A percentile compares a stretch with the other conserved stretches of the same genome.
Conservation (phyloP, 495 filamentous ascomycete genomes). For the Penicillium salamii region DNA sequence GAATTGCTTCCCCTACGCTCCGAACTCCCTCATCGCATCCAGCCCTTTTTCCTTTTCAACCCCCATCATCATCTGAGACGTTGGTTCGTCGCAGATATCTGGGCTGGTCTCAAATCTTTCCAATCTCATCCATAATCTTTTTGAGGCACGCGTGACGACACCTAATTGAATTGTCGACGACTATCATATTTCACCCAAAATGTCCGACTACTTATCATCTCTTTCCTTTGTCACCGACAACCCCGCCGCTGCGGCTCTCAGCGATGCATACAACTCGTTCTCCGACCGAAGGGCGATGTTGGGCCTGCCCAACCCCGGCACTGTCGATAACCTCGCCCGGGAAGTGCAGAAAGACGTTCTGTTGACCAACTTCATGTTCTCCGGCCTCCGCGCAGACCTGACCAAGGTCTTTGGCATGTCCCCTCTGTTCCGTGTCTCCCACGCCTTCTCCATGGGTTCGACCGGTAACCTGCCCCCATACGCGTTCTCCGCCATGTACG, state of each 20-base stretch:
- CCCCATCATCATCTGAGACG: slow-evolving; percentile 13
- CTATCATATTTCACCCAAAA: slow-evolving; percentile 25
- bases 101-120: slow-evolving; percentile 37
- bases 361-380: slow-evolving; percentile 91
- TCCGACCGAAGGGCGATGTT: slow-evolving; percentile 80
- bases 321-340: slow-evolving; percentile 82
- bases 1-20: slow-evolving; percentile 23
- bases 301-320: slow-evolving; percentile 87
- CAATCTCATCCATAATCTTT: slow-evolving; percentile 17
- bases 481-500: slow-evolving; percentile 88
- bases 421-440: slow-evolving; percentile 94
- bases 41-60: slow-evolving; percentile 15
- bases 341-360: slow-evolving; percentile 96
- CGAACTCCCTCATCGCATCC: slow-evolving; percentile 23
- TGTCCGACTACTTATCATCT: slow-evolving; percentile 50
- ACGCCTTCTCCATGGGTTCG: slow-evolving; percentile 89
- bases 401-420: slow-evolving; percentile 91
- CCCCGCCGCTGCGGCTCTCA: slow-evolving; percentile 61
- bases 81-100: slow-evolving; percentile 27
- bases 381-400: slow-evolving; percentile 89
- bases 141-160: slow-evolving; percentile 27
- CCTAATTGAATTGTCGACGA: slow-evolving; percentile 15
- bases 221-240: slow-evolving; percentile 71
- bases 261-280: slow-evolving; percentile 80
- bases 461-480: slow-evolving; percentile 84